Conservation (phyloP, 768 basidiomycete genomes). For the Calocybe cyanea region DNA sequence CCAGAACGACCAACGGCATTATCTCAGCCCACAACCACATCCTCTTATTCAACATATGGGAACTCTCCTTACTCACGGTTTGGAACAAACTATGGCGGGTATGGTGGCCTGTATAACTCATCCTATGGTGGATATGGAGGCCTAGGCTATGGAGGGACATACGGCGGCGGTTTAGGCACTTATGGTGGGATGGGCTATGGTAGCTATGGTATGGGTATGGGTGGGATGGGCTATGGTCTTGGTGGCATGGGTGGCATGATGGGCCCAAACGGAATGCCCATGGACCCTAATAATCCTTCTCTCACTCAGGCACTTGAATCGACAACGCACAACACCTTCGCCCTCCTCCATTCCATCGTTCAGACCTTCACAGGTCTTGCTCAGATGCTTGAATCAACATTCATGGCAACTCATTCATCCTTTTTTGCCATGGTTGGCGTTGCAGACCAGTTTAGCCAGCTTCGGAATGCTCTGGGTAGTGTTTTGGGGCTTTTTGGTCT, state of each 20-base stretch:
- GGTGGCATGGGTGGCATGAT: constrained; percentile 34
- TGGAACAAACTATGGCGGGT: constrained; percentile 29
- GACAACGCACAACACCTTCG: constrained; percentile 90
- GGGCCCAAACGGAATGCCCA: constrained; percentile 43
- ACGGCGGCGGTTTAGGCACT: constrained; percentile 12
- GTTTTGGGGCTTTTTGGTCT: constrained; percentile 91
- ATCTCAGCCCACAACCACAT: constrained; percentile 33
- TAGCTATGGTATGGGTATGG: constrained; percentile 28
- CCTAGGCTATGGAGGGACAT: constrained; percentile 22
- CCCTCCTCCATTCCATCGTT: constrained; percentile 90
- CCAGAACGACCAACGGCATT: constrained; percentile 65
- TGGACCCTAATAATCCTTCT: constrained; percentile 53
- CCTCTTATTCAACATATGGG: constrained; percentile 41
- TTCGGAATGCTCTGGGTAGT: constrained; percentile 89
- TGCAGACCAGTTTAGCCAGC: constrained; percentile 89
- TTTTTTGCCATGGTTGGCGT: constrained; percentile 98
- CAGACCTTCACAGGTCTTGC: constrained; percentile 93
- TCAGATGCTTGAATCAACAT: constrained; percentile 96
- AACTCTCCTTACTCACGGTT: constrained; percentile 41
- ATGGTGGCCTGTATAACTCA: constrained; percentile 28
- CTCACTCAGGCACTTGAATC: constrained; percentile 86
- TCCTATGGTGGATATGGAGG: constrained; percentile 28
- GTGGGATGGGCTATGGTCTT: constrained; percentile 16
- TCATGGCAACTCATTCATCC: constrained; percentile 93
- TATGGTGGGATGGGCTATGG: constrained; percentile 37